Conservation (phyloP, 2,329 filamentous ascomycete genomes). For the Epichloe coenophiala region DNA sequence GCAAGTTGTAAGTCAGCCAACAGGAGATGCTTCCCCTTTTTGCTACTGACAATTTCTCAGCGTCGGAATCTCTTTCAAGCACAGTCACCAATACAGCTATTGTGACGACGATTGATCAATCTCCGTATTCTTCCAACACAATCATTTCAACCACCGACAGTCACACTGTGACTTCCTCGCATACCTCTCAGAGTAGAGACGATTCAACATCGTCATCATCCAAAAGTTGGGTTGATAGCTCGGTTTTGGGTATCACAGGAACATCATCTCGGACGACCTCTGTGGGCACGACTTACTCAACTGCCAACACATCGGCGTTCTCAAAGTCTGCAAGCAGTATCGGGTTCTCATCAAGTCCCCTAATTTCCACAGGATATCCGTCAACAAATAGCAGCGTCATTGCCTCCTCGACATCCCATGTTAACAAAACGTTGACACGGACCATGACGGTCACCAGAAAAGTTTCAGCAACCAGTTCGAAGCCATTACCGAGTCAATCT, state of each 20-base stretch:
- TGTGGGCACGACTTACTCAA: neutral
- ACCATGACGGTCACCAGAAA: neutral
- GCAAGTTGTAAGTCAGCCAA: constrained; percentile 5
- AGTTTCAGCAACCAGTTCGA: neutral
- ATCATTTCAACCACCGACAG: neutral
- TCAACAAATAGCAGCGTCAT: neutral
- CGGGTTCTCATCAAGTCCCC: neutral
- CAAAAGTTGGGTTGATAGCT: constrained; percentile 1
- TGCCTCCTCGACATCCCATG: neutral
- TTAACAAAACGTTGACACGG: neutral
- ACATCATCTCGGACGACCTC: neutral
- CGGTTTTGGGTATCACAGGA: constrained; percentile 5
- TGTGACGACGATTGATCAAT: neutral
- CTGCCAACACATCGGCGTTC: neutral
- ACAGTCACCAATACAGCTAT: neutral
- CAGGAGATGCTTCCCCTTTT: neutral
- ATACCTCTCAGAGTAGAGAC: neutral
- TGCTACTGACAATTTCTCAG: neutral
- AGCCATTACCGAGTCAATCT: neutral
- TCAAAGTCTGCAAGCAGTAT: neutral
- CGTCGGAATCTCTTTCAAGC: neutral
- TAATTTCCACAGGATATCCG: neutral
- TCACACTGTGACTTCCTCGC: neutral
- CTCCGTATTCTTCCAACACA: neutral
- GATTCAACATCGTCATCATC: neutral